Percentiles rank a stretch among this genome's conserved stretches.
Evolutionary conservation across 257 asterid genomes (phyloP).

Genomic region (Solanum arcanum): DNA sequence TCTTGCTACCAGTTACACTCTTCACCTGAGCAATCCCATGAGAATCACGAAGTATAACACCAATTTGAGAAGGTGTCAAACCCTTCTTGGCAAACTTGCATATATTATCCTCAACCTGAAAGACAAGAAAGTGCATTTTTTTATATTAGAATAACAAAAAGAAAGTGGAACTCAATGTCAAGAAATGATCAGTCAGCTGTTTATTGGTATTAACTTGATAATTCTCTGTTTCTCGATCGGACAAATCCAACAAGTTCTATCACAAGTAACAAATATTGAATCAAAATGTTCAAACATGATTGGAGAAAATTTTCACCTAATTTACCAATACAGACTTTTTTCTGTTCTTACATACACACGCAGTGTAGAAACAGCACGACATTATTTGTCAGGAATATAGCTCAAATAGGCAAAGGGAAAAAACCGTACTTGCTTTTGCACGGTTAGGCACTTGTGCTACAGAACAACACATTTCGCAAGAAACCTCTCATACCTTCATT

Average conservation of each 20-base stretch:
- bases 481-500: background rate
- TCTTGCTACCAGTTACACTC: slow-evolving; percentile 34
- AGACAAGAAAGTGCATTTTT: background rate
- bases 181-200: background rate
- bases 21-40: slow-evolving; percentile 35
- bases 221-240: background rate
- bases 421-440: background rate
- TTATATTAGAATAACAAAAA: background rate
- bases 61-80: slow-evolving; percentile 28
- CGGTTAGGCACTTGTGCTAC: background rate
- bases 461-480: background rate
- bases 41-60: slow-evolving; percentile 34
- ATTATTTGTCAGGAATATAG: background rate
- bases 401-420: background rate
- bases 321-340: background rate
- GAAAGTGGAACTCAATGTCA: background rate
- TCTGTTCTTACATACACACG: background rate
- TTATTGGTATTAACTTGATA: background rate
- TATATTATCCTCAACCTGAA: slow-evolving; percentile 26
- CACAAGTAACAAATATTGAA: background rate
- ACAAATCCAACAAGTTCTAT: background rate
- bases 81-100: slow-evolving; percentile 35
- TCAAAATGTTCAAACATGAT: background rate
- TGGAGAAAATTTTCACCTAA: background rate
- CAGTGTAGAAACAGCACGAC: background rate